Base-by-base conservation (phyloP, 2,329 filamentous ascomycete genomes). In the Fusarium sp. region DNA sequence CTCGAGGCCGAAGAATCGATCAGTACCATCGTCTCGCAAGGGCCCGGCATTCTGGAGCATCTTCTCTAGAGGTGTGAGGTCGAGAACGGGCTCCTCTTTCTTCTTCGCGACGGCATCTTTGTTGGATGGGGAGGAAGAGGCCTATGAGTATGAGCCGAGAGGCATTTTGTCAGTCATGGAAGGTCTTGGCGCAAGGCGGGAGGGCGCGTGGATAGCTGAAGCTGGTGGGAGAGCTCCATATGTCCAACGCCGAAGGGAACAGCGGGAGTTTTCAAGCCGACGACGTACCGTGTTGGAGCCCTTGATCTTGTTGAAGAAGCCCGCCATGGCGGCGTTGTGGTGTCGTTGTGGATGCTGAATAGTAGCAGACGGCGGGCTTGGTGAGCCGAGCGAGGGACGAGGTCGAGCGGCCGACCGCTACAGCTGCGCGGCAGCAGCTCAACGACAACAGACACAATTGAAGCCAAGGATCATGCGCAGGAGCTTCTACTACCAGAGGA, bases 1-100 rank as follows among this genome's bases (percentile, higher is more conserved):
- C 85, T 99, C 97, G 82, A 98, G 93, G 18, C 97, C 97, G 85
- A 97, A 98, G 86, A 98, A 99, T 86, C 98, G 97, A 86, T 98
- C 97, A 81, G 94, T 98, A 63, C 97, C 97, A 84, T 98, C 95
- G 76, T 89, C 87, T 79, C 95, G 91, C 76, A 97, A 85, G 3
- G 95, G 91, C 5, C 95, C 95, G 68, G 94, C 91, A 83, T 94
- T 93, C 78, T 91, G 89, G 35, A 99, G 88, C 88, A 97, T 93
- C 86, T 95, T 92, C 78, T 92, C 89, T 67, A 92, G 77, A 4
- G 91, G 90, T 2, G 90, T 92, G 63, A 88, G 77, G 78, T 92
- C 91, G n/a, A 84, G 84, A n/a, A 83, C 74, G n/a, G 84, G 81
- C 74, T 91, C 89, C 54, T 91, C 88, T 75, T 89, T 90, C 81